These are phyloP conservation scores for Suhomyces canberraensis DNA, from an alignment of 805 yeast species.

Conservation along the genomic window DNA sequence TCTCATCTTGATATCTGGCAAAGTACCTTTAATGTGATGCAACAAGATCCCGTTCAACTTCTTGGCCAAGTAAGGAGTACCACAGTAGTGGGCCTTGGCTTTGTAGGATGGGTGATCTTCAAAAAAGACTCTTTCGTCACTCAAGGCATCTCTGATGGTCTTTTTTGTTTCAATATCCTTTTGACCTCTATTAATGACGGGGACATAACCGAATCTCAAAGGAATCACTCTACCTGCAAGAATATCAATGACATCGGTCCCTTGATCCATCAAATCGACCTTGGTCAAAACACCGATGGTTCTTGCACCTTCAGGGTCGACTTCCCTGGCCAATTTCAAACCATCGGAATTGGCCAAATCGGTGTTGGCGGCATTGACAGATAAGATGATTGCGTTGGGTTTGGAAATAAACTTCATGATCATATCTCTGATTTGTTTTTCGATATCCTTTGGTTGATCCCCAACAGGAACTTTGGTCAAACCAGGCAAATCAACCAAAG, in stretches of 20 bases:
- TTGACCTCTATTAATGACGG: conserved; percentile 84
- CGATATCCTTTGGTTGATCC: conserved; percentile 97
- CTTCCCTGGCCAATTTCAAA: conserved; percentile 92
- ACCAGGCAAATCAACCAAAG: conserved; percentile 96
- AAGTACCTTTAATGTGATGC: conserved; percentile 63
- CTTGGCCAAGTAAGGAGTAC: conserved; percentile 96
- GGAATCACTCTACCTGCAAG: conserved; percentile 95
- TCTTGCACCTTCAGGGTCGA: conserved; percentile 93
- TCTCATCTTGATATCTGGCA: conserved; percentile 89
- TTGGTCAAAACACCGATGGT: conserved; percentile 97
- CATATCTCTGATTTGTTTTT: conserved; percentile 90
- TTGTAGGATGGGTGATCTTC: conserved; percentile 88
- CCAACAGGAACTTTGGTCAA: conserved; percentile 98
- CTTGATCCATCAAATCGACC: conserved; percentile 95
- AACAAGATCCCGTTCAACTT: conserved; percentile 83
- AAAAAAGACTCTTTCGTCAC: conserved; percentile 75
- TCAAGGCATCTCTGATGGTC: conserved; percentile 82
- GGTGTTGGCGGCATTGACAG: conserved; percentile 84
- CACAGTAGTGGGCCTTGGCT: conserved; percentile 93
- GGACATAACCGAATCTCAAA: conserved; percentile 90
- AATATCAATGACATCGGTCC: conserved; percentile 95
- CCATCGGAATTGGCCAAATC: conserved; percentile 98
- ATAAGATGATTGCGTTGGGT: conserved; percentile 91
- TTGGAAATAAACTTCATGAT: conserved; percentile 88
- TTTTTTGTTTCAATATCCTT: conserved; percentile 88